Evolutionary conservation across 306 rosid genomes (phyloP), one percentile per base, ranked within the genome.

Genomic region (Begonia fuchsioides): DNA sequence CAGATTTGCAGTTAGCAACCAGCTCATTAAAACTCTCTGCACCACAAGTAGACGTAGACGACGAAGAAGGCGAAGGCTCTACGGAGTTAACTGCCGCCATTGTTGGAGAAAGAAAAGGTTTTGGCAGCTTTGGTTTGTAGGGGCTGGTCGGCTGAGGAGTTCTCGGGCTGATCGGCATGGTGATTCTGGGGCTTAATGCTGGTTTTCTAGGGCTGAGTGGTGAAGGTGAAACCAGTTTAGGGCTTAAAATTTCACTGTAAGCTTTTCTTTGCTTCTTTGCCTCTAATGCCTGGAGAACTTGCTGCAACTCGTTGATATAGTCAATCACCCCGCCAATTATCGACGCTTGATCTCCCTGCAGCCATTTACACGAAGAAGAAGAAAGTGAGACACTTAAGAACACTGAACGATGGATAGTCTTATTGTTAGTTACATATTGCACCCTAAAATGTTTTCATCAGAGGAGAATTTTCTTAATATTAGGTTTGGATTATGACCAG

Each of bases 291-390:
- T 82, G 92, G 8, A 90, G 85, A 52, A 90, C 72, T 63, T 85
- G 98, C 50, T 90, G 96, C 58, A 90, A 56, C 63, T 90, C 98
- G 18, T 56, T 90, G 57, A 90, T 85, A 78, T 90, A 90, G 51
- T 82, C 94, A 11, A 85, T 93, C 54, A 90, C 98, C 0, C 98
- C 98, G 67, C 96, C 98, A 52, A 90, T 90, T 57, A 90, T 85
- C 14, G 98, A 90, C 38, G 98, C 98, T 77, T 90, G 98, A 58
- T 85, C 98, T 56, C 98, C 98, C 98, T 90, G 38, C 14, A 41
- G n/a, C 14, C 45, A 41, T 41, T 10, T n/a, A 6, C 35, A 26
- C 45, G 12, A 41, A 10, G n/a, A n/a, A 41, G 45, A 41, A 10
- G 3, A 41, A 41, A 41, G 5, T n/a, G 35, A 1, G 45, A 41